A percentile compares a stretch with the other conserved stretches of the same genome.
phyloP scores from a whole-genome alignment of 208 protist species.

The Acanthamoeba castellanii region DNA sequence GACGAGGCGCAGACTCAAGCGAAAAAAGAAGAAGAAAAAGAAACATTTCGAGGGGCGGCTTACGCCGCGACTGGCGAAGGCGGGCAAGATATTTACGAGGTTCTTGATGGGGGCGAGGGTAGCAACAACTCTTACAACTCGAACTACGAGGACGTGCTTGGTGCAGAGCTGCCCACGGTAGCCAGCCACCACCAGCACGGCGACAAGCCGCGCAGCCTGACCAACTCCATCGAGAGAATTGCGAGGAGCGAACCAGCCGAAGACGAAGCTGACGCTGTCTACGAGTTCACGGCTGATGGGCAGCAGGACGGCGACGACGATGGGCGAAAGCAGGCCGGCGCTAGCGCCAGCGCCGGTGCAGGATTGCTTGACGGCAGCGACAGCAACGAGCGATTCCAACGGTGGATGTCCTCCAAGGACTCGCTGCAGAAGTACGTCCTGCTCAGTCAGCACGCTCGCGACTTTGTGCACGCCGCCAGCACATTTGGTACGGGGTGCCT shows the following conservation, averaged over 20 bases:
- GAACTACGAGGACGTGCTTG: too few species aligned
- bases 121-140: too few species aligned
- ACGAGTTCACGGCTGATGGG: background rate
- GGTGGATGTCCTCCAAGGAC: constrained; percentile 31
- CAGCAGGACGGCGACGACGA: background rate
- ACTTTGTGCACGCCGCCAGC: constrained; percentile 53
- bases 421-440: constrained; percentile 38
- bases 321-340: too few species aligned
- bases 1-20: too few species aligned
- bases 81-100: too few species aligned
- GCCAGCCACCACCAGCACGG: too few species aligned
- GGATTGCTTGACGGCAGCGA: background rate
- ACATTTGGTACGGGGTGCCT: background rate
- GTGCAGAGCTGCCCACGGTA: too few species aligned
- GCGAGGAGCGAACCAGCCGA: background rate
- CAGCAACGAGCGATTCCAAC: constrained; percentile 54
- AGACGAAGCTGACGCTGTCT: background rate
- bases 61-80: too few species aligned
- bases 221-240: background rate
- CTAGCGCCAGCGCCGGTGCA: too few species aligned
- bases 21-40: too few species aligned
- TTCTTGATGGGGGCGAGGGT: too few species aligned
- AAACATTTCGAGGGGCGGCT: too few species aligned
- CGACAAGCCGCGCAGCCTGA: background rate
- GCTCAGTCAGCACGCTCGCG: constrained; percentile 25